phyloP scores from a whole-genome alignment of 805 yeast genomes.

The Spathaspora gorwiae region DNA sequence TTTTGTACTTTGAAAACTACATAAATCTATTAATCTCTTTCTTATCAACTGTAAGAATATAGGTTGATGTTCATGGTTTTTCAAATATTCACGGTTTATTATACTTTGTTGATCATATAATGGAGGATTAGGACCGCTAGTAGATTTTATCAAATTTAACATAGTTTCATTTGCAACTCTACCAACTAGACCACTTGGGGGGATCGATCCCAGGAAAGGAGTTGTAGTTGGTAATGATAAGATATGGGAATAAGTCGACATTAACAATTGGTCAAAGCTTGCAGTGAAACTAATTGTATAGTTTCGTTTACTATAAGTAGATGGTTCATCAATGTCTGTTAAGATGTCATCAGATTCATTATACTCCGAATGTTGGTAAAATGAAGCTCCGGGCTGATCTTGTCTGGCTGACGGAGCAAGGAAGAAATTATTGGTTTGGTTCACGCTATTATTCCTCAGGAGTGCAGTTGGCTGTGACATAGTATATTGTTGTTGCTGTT shows the following conservation, averaged over 20 bases:
- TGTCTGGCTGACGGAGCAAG: not conserved
- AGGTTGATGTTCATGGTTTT: slow-evolving; percentile 31
- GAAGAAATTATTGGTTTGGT: not conserved
- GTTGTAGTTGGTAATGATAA: slow-evolving; percentile 42
- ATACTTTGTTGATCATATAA: slow-evolving; percentile 31
- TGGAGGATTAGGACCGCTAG: slow-evolving; percentile 13
- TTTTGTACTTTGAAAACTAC: slow-evolving; percentile 18
- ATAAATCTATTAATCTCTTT: slow-evolving; percentile 37
- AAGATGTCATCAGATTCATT: slow-evolving; percentile 40
- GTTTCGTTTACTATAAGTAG: slow-evolving; percentile 16
- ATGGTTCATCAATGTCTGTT: slow-evolving; percentile 34
- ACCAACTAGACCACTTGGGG: slow-evolving; percentile 42
- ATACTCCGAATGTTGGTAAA: slow-evolving; percentile 30
- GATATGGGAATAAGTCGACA: slow-evolving; percentile 30
- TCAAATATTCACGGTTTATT: slow-evolving; percentile 27
- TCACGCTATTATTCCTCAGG: not conserved
- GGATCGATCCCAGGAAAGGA: slow-evolving; percentile 38
- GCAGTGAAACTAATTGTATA: slow-evolving; percentile 34
- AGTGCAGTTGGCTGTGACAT: slow-evolving; percentile 3
- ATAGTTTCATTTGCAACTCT: slow-evolving; percentile 41
- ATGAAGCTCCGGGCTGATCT: not conserved
- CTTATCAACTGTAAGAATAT: slow-evolving; percentile 38
- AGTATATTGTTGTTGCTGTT: not conserved
- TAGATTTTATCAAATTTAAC: slow-evolving; percentile 19
- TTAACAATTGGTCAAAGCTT: slow-evolving; percentile 32